Base-by-base conservation (phyloP, 495 filamentous ascomycete genomes). In the Pseudoneurospora amorphoporcata region DNA sequence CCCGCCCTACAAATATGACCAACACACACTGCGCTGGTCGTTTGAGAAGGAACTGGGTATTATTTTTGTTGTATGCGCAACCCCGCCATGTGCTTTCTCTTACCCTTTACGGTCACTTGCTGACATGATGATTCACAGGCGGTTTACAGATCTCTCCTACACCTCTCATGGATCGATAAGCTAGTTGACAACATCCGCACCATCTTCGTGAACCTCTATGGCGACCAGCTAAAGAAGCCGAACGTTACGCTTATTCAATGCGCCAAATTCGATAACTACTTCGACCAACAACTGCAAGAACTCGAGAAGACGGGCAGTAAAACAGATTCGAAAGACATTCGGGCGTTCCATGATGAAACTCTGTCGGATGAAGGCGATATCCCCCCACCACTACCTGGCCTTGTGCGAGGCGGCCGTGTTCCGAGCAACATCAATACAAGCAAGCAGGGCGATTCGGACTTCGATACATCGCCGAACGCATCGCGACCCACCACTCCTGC, bases 81-180 rank as follows among this genome's bases (percentile, higher is more conserved):
- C 69, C 75, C 58, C 23, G 37, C n/a, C 32, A 37, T n/a, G 39
- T 19, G 12, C 17, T 10, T 45, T 42, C 23, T 19, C 4, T 17
- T 10, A 45, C 2, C 32, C 70, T 76, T 70, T 72, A 38, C 70
- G 58, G 68, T 41, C 39, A 65, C 68, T 17, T 35, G 29, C 70
- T 75, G 70, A 76, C 72, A 39, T 42, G 3, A 45, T 23, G 16
- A n/a, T n/a, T 8, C 70, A 9, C 77, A 99, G 95, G 95, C 95
- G 70, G 95, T 99, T 72, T 99, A 99, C 82, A 92, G 96, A 80
- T 97, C 94, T 37, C 87, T 99, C 8, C 83, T 99, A 9, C 95
- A 97, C 79, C 89, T 99, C 17, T 92, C 93, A 3, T 99, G 95
- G 95, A 93, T 98, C 75, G 95, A 98, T 78, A 95, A 94, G 81